A percentile compares a stretch with the other conserved stretches of the same genome.
phyloP scores from a whole-genome alignment of 331 rosid species.

The Pyrus hybrid region DNA sequence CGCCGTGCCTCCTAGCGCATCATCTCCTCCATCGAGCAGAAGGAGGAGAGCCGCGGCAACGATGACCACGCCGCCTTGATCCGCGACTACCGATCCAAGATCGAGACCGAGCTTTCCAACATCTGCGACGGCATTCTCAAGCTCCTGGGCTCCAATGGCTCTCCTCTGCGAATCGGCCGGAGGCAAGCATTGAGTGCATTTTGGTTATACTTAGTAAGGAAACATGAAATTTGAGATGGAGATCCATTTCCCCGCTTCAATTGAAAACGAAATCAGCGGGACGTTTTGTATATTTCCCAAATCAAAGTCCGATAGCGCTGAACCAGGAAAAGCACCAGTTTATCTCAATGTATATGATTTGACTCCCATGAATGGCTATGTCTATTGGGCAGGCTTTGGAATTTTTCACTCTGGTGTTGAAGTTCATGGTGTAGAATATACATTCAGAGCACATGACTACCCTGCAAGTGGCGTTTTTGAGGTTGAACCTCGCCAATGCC shows the following conservation, averaged over 20 bases:
- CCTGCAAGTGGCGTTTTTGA: slow-evolving; percentile 95
- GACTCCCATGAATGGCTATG: too few relatives aligned
- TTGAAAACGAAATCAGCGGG: slow-evolving; percentile 66
- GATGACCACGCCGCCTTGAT: too few relatives aligned
- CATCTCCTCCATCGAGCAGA: too few relatives aligned
- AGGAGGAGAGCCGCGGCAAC: too few relatives aligned
- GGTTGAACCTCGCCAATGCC: slow-evolving; percentile 95
- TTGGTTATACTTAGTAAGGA: slow-evolving; percentile 15
- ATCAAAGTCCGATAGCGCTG: slow-evolving; percentile 54
- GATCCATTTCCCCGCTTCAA: slow-evolving; percentile 53
- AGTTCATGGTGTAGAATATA: slow-evolving; percentile 88
- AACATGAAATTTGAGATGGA: slow-evolving; percentile 83
- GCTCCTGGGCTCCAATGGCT: background rate
- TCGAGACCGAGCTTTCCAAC: too few relatives aligned
- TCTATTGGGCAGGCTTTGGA: too few relatives aligned
- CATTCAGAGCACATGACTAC: slow-evolving; percentile 96
- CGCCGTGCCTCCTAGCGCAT: too few relatives aligned
- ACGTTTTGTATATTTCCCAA: slow-evolving; percentile 69
- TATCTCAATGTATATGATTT: too few relatives aligned
- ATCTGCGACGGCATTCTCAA: too few relatives aligned
- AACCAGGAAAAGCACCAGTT: too few relatives aligned
- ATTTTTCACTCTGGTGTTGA: too few relatives aligned
- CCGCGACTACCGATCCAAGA: too few relatives aligned
- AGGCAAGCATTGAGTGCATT: slow-evolving; percentile 20
- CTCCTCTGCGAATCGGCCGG: slow-evolving; percentile 18